Percentiles rank a stretch among this genome's conserved stretches.
These are phyloP conservation scores for Chamaecrista fasciculata DNA, from an alignment of 306 rosid species.

Conservation along the genomic window DNA sequence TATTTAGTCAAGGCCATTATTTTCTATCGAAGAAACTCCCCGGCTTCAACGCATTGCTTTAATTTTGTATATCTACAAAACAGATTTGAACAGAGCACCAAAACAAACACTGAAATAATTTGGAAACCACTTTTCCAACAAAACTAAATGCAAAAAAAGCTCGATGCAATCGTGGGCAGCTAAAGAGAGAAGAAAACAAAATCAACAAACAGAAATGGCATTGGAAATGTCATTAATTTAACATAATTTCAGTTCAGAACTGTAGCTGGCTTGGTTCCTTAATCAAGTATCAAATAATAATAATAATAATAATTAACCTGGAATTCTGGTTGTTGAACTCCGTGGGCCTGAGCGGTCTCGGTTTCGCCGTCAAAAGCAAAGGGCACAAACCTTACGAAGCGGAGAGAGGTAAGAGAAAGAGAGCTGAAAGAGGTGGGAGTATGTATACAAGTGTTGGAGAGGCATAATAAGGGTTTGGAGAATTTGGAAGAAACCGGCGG, in stretches of 20 bases:
- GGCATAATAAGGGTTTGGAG: conserved; percentile 15
- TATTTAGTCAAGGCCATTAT: not conserved
- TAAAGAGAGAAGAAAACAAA: not conserved
- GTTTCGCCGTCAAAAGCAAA: conserved; percentile 37
- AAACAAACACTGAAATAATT: not conserved
- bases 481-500: conserved; percentile 15
- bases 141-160: too few relatives aligned
- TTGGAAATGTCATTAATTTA: not conserved
- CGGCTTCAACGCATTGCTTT: not conserved
- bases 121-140: not conserved
- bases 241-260: not conserved
- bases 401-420: conserved; percentile 20
- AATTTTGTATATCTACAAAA: not conserved
- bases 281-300: not conserved
- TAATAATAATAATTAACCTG: not conserved
- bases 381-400: conserved; percentile 28
- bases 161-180: not conserved
- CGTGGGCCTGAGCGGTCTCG: conserved; percentile 18
- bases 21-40: not conserved
- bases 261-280: not conserved
- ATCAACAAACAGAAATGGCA: not conserved
- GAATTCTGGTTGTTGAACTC: conserved; percentile 30
- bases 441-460: conserved; percentile 27
- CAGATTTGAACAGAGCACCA: not conserved
- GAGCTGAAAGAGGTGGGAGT: not conserved